These are phyloP conservation scores for Nyssa sinensis DNA, from an alignment of 148 eudicot genomes.

Conservation along the genomic window DNA sequence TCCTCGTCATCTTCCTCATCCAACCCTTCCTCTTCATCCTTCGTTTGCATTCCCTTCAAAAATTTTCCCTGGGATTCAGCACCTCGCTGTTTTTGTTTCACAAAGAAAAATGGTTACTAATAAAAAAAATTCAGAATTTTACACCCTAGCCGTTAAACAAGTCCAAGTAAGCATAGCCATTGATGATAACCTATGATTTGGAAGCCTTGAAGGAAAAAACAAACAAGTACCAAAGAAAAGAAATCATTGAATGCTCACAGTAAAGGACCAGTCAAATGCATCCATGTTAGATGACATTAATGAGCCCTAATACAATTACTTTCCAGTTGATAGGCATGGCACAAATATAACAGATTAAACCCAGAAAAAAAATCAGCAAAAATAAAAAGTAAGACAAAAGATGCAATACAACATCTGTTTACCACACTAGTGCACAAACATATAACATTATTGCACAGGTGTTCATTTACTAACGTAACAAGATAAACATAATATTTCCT, in stretches of 20 bases:
- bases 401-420: background rate
- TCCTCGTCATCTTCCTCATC: conserved; percentile 59
- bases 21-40: conserved; percentile 39
- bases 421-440: background rate
- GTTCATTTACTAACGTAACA: background rate
- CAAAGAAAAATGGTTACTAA: background rate
- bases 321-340: background rate
- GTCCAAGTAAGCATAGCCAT: background rate
- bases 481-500: background rate
- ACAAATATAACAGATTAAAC: background rate
- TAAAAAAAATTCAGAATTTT: background rate
- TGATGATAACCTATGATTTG: too few relatives aligned
- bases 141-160: background rate
- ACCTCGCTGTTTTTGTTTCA: conserved; percentile 17
- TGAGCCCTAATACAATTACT: background rate
- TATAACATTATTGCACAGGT: background rate
- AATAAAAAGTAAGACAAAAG: background rate
- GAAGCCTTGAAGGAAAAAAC: too few relatives aligned
- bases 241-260: background rate
- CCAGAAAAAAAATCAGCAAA: background rate
- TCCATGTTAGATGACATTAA: background rate
- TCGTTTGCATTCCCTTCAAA: conserved; percentile 13
- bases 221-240: too few relatives aligned
- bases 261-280: background rate
- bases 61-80: conserved; percentile 21